Percentiles rank a stretch among this genome's conserved stretches.
Conservation (phyloP, 257 asterid species). For the Solanum paucissectum region DNA sequence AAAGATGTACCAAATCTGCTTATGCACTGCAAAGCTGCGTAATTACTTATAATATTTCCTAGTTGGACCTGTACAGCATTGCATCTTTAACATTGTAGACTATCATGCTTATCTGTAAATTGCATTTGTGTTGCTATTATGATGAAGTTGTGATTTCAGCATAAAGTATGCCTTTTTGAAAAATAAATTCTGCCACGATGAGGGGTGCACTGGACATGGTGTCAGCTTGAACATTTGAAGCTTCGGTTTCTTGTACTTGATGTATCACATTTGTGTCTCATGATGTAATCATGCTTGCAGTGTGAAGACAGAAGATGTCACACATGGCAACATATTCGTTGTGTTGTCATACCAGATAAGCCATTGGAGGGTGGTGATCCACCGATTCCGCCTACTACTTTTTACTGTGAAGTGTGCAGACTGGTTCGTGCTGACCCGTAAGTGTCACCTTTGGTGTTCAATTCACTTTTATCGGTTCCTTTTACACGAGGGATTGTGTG, state of each 20-base stretch:
- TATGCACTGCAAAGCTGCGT: neutral
- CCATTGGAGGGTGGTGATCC: constrained; percentile 62
- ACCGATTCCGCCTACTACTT: constrained; percentile 56
- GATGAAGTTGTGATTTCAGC: neutral
- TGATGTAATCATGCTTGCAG: constrained; percentile 36
- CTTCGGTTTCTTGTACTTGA: neutral
- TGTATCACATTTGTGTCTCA: neutral
- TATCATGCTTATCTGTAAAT: neutral
- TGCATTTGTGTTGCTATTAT: neutral
- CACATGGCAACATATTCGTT: constrained; percentile 90
- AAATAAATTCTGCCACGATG: neutral
- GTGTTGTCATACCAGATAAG: constrained; percentile 86
- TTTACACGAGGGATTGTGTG: neutral
- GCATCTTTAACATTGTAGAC: constrained; percentile 1
- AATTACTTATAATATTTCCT: neutral
- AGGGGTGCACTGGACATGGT: neutral
- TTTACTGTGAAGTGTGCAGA: constrained; percentile 93
- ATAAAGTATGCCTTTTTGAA: neutral
- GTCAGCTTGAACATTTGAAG: neutral
- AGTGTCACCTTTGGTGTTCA: constrained; percentile 21
- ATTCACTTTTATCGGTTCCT: neutral
- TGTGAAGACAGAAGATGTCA: constrained; percentile 84
- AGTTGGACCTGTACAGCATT: neutral
- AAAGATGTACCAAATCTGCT: neutral
- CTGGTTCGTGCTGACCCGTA: constrained; percentile 94